Conservation (phyloP, 2,329 filamentous ascomycete genomes). For the Leptodontidium sp. region DNA sequence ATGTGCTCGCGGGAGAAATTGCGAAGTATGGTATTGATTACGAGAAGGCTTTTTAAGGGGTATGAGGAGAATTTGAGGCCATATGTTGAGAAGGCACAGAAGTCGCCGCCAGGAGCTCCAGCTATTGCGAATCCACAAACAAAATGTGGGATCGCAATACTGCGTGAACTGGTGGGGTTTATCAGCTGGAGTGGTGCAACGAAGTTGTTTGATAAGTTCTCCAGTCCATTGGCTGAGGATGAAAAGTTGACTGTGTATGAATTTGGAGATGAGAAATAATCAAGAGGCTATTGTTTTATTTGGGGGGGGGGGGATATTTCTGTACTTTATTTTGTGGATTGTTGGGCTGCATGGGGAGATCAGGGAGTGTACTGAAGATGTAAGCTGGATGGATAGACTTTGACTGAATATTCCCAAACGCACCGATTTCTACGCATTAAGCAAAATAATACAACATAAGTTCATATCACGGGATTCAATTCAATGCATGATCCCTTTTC, state of each 20-base stretch:
- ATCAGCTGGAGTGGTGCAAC: conserved; percentile 20
- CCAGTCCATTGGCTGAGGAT: conserved; percentile 13
- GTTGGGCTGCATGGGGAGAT: no score
- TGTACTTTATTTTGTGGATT: no score
- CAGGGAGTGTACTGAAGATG: no score
- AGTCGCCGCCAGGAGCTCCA: conserved; percentile 36
- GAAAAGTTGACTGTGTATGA: conserved; percentile 22
- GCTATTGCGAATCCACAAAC: conserved; percentile 33
- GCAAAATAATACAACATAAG: no score
- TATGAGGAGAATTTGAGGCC: conserved; percentile 57
- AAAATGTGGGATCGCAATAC: conserved; percentile 27
- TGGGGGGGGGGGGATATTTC: no score
- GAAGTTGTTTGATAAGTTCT: conserved; percentile 26
- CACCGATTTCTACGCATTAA: no score
- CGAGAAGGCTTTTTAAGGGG: conserved; percentile 49
- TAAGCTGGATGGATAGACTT: no score
- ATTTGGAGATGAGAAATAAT: conserved; percentile 6
- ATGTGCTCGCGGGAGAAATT: conserved; percentile 64
- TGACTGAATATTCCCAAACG: no score
- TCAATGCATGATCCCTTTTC: no score
- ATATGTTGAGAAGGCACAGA: conserved; percentile 54
- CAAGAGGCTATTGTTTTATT: no score
- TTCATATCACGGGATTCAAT: no score
- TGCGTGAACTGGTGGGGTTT: conserved; percentile 23
- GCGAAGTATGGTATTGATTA: conserved; percentile 34